A percentile compares a stretch with the other conserved stretches of the same genome.
phyloP scores from a whole-genome alignment of 768 basidiomycete species.

The Tricholoma furcatifolium region DNA sequence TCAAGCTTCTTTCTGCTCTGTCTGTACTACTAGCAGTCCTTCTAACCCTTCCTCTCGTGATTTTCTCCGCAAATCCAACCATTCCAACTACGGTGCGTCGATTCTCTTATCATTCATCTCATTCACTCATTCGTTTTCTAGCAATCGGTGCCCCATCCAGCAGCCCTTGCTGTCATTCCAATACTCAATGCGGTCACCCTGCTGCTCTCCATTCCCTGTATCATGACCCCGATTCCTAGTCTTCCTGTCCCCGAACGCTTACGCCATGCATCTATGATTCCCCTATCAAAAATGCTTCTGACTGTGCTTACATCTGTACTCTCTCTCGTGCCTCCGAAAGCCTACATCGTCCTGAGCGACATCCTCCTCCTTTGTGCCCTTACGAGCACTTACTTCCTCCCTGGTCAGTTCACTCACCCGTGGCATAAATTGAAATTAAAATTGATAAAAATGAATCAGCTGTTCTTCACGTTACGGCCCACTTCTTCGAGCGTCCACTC shows the following conservation, averaged over 20 bases:
- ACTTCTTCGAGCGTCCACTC: constrained; percentile 82
- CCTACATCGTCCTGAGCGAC: constrained; percentile 44
- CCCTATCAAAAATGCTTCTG: constrained; percentile 44
- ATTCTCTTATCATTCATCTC: constrained; percentile 1
- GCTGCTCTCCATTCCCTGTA: constrained; percentile 54
- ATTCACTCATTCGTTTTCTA: background rate
- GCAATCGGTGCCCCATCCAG: constrained; percentile 6
- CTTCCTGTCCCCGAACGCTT: constrained; percentile 45
- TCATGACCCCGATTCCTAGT: constrained; percentile 55
- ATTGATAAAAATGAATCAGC: constrained; percentile 33
- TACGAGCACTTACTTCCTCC: constrained; percentile 58
- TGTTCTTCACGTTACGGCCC: constrained; percentile 74
- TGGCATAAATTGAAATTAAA: background rate
- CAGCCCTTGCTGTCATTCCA: constrained; percentile 34
- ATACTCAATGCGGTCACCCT: constrained; percentile 51
- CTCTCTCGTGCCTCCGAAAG: constrained; percentile 40
- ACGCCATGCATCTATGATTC: constrained; percentile 40
- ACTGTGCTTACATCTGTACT: constrained; percentile 41
- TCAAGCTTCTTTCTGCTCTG: constrained; percentile 51
- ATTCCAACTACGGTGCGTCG: constrained; percentile 34
- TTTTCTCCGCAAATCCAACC: constrained; percentile 49
- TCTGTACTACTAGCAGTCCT: constrained; percentile 48
- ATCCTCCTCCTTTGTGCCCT: constrained; percentile 50
- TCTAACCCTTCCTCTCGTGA: constrained; percentile 55
- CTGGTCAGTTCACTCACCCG: constrained; percentile 38